Base-by-base conservation (phyloP, 352 stramenopile species). In the Pythium dissimile region DNA sequence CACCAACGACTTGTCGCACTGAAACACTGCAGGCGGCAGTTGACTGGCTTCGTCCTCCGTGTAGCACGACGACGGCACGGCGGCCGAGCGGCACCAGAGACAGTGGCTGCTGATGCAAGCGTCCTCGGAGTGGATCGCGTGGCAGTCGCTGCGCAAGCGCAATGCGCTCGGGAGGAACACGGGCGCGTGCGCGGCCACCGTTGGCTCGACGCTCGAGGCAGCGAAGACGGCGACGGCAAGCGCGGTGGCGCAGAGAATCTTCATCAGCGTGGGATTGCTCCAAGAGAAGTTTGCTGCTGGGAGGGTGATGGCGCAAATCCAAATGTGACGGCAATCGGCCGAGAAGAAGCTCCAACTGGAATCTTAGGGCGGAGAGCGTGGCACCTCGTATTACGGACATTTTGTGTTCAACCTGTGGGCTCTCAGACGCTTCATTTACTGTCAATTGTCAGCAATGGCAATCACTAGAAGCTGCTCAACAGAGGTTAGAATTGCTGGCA, bases 51-150 rank as follows among this genome's bases (percentile, higher is more conserved):
- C 84, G 15, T 86, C 69, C 16, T 71, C 44, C 21, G 71, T 86
- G 73, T 91, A 91, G 64, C 84, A 93, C 32, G 77, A 77, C 27
- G 84, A 91, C n/a, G 75, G 78, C 38, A 93, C 84, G n/a, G 84
- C 84, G 11, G 77, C 80, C 31, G 75, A 89, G 59, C 77, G 61
- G 66, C 83, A 93, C 83, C 83, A 93, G 37, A 69, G 73, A 66
- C 83, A 93, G 52, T 87, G 72, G 38, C 62, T 73, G 27, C 65
- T 27, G 11, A 89, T 24, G 30, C 83, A 93, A 59, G 45, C 46
- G 23, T 82, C 70, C 49, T 88, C 68, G 26, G 61, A 55, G 43
- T 67, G 70, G 57, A 77, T 65, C 23, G 63, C 56, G 57, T 91
- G 80, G 64, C 83, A 93, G 13, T 83, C 75, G 28, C 54, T 32